These are phyloP conservation scores for Apiospora malaysiana DNA, from an alignment of 2,329 filamentous ascomycete genomes.

Conservation along the genomic window DNA sequence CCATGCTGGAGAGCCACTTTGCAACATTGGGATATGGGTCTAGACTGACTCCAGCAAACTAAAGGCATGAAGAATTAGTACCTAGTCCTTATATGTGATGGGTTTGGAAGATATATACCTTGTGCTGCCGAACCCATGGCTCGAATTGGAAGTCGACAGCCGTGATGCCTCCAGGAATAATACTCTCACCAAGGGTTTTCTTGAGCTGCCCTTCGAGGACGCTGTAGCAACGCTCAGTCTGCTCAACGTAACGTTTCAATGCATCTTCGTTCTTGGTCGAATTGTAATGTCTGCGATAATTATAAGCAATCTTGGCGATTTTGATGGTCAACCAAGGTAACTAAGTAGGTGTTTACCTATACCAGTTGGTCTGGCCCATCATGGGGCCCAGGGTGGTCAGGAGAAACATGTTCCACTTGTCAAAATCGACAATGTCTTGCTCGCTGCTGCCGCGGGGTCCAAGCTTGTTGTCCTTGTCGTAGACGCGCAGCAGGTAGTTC, in stretches of 20 bases:
- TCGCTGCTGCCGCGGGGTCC: slow-evolving; percentile 41
- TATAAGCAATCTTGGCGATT: background rate
- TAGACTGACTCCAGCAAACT: slow-evolving; percentile 45
- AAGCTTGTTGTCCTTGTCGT: slow-evolving; percentile 47
- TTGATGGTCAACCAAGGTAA: background rate
- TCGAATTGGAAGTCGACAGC: slow-evolving; percentile 50
- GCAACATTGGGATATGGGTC: slow-evolving; percentile 46
- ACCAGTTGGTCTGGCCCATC: slow-evolving; percentile 48
- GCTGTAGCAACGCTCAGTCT: slow-evolving; percentile 47
- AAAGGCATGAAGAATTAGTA: background rate
- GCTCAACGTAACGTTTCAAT: slow-evolving; percentile 44
- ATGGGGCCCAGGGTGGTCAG: slow-evolving; percentile 48
- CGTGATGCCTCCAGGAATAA: slow-evolving; percentile 43
- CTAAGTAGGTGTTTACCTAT: slow-evolving; percentile 32
- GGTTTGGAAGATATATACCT: background rate
- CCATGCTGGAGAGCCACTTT: slow-evolving; percentile 46
- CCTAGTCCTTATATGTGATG: no score
- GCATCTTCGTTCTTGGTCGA: slow-evolving; percentile 48
- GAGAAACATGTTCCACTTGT: slow-evolving; percentile 53
- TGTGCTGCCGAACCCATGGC: slow-evolving; percentile 46
- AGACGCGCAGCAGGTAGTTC: slow-evolving; percentile 45
- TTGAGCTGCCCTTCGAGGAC: slow-evolving; percentile 48
- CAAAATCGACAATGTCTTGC: slow-evolving; percentile 49
- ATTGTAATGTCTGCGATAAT: slow-evolving; percentile 39
- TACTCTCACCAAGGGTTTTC: slow-evolving; percentile 43